A percentile compares a stretch with the other conserved stretches of the same genome.
These are phyloP conservation scores for Colletotrichum spaethianum DNA, from an alignment of 2,329 filamentous ascomycete genomes.

Conservation along the genomic window DNA sequence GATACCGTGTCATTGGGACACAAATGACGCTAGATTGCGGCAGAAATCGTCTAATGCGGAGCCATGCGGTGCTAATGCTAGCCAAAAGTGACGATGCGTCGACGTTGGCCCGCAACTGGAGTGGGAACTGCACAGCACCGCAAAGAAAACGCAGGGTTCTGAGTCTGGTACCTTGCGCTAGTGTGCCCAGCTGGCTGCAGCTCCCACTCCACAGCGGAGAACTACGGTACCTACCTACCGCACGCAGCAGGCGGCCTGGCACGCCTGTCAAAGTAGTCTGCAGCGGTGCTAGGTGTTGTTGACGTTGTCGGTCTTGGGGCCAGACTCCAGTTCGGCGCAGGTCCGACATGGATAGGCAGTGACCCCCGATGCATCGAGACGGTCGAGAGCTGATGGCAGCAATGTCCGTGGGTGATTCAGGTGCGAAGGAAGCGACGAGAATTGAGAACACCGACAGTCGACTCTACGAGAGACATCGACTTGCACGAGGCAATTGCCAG, in stretches of 20 bases:
- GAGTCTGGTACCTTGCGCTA: conserved; percentile 17
- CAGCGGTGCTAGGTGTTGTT: neutral
- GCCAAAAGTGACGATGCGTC: conserved; percentile 3
- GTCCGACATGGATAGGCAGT: conserved; percentile 22
- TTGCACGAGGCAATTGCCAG: neutral
- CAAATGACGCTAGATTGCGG: conserved; percentile 9
- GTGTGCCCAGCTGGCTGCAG: conserved; percentile 22
- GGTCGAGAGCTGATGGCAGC: conserved; percentile 16
- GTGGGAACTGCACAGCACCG: conserved; percentile 1
- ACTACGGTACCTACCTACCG: no score
- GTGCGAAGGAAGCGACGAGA: conserved; percentile 16
- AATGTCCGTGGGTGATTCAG: conserved; percentile 13
- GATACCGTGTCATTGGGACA: neutral
- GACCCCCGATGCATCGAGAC: conserved; percentile 21
- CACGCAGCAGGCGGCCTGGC: conserved; percentile 5
- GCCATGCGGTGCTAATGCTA: conserved; percentile 14
- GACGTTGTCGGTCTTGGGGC: neutral
- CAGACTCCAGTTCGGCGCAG: conserved; percentile 24
- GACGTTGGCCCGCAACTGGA: neutral
- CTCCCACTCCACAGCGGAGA: conserved; percentile 28
- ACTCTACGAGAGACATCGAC: neutral
- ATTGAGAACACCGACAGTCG: neutral
- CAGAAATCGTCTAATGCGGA: conserved; percentile 5
- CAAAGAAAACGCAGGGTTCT: conserved; percentile 32
- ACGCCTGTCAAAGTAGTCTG: conserved; percentile 20